Evolutionary conservation across 257 asterid genomes (phyloP), one percentile per base, ranked within the genome.

Genomic region (Nicotiana sylvestris): DNA sequence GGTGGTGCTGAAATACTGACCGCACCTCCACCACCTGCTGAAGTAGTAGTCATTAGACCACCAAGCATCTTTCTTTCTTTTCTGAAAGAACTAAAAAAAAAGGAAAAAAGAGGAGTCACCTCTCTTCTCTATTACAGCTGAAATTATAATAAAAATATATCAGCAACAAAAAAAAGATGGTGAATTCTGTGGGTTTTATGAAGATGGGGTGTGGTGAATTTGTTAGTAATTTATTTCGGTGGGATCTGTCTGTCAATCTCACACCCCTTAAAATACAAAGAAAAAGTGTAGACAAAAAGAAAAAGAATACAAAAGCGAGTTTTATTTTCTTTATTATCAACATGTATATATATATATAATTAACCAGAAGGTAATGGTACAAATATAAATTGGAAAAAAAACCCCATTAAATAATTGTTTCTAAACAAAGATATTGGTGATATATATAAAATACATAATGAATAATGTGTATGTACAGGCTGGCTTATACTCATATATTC

Each of bases 221-320:
- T 86, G 90, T 89, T 87, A 76, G 64, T 76, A 86, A 90, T 91
- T 91, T 89, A 91, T 92, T 91, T 89, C 87, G 94, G 96, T 94
- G 95, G 99, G 97, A 94, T 94, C 98, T 90, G 90, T 87, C 98
- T 96, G 97, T 93, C 97, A 87, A 92, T 90, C 91, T 93, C 97
- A 86, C 46, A n/a, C 37, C 78, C 60, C 4, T 72, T 74, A 74
- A 74, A 74, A 51, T 74, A 74, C 80, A 74, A 49, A 37, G 78
- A 49, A 74, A 72, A 72, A 49, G 62, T 49, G 30, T 74, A 74
- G 43, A 74, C 62, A 74, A 10, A 68, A 1, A 17, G 4, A 37
- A 18, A 0, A 35, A 43, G 13, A 72, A 25, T 6, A 72, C 2
- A 11, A 70, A 72, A 72, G 79, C 0, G 13, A 25, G 8, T 74